A percentile compares a stretch with the other conserved stretches of the same genome.
Evolutionary conservation across 1,139 yeast species (phyloP).

Genomic region (Pichia sp.): DNA sequence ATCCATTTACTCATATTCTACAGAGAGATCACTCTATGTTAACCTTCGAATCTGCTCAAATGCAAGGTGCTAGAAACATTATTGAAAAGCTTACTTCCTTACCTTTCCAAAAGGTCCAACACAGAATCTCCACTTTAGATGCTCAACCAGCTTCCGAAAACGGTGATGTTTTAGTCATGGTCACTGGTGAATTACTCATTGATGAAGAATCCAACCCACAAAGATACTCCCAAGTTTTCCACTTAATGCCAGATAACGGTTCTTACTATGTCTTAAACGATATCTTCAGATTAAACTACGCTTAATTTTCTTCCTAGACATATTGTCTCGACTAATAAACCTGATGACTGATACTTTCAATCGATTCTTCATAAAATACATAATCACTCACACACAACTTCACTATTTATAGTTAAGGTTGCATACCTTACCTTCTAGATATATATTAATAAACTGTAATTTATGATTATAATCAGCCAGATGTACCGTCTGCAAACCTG

Average conservation of each 20-base stretch:
- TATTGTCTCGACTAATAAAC: too few species aligned
- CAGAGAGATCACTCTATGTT: conserved; percentile 94
- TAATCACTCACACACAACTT: too few species aligned
- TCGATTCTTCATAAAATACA: too few species aligned
- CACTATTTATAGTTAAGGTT: neutral
- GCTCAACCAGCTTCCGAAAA: conserved; percentile 97
- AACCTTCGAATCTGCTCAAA: conserved; percentile 91
- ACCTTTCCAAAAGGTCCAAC: conserved; percentile 91
- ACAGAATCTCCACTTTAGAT: conserved; percentile 90
- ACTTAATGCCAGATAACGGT: conserved; percentile 87
- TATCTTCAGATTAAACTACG: conserved; percentile 90
- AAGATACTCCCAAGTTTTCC: conserved; percentile 97
- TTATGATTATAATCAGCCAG: too few species aligned
- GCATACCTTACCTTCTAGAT: neutral
- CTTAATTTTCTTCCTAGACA: conserved; percentile 27
- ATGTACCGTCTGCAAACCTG: too few species aligned
- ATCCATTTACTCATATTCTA: neutral
- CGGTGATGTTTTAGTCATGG: conserved; percentile 96
- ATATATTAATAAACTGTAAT: neutral
- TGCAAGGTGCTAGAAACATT: conserved; percentile 91
- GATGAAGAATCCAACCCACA: conserved; percentile 96
- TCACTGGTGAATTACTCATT: conserved; percentile 89
- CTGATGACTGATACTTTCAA: too few species aligned
- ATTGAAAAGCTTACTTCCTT: conserved; percentile 85
- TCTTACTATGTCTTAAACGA: conserved; percentile 95